Evolutionary conservation across 768 basidiomycete species (phyloP), one percentile per base, ranked within the genome.

Genomic region (Serendipita sp.): DNA sequence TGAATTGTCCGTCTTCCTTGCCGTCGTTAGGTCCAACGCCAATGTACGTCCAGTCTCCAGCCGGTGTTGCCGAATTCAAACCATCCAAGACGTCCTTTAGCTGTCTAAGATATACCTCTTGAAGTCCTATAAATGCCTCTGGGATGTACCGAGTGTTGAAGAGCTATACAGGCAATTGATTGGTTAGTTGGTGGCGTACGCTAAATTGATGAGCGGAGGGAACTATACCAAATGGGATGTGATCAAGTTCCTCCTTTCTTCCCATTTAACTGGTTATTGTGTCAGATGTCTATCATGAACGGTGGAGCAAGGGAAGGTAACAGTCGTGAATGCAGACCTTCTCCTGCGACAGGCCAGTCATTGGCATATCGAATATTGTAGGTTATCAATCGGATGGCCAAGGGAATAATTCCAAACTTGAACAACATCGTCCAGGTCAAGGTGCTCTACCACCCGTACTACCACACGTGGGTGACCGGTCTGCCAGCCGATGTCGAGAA

Each of bases 71-170:
- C 0, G 23, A n/a, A 60, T 60, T 60, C 27, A 60, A 18, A 31
- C 55, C 27, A 29, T 60, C 29, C 8, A 60, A 29, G 23, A 60
- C 31, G 34, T 60, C 55, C 18, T 60, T 29, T 8, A 60, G 8
- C n/a, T 60, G 55, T 4, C n/a, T 60, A n/a, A 60, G 34, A 36
- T 60, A 60, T 10, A 36, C 55, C 31, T 60, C 55, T 37, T 60
- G 55, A 10, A 60, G 55, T n/a, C 55, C 55, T 10, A 60, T 60
- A 18, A 60, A 60, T 34, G 55, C 55, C 55, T 60, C 55, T 37
- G 55, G 36, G 34, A 33, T 60, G 33, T 60, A 60, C 27, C 55
- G 55, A 10, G 55, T 60, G 55, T 60, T 60, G 33, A 60, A 60
- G 18, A 60, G 16, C 55, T 60, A 29, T 33, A n/a, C 27, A 8